These are phyloP conservation scores for Paxillus ammoniavirescens DNA, from an alignment of 768 basidiomycete species.

Conservation along the genomic window DNA sequence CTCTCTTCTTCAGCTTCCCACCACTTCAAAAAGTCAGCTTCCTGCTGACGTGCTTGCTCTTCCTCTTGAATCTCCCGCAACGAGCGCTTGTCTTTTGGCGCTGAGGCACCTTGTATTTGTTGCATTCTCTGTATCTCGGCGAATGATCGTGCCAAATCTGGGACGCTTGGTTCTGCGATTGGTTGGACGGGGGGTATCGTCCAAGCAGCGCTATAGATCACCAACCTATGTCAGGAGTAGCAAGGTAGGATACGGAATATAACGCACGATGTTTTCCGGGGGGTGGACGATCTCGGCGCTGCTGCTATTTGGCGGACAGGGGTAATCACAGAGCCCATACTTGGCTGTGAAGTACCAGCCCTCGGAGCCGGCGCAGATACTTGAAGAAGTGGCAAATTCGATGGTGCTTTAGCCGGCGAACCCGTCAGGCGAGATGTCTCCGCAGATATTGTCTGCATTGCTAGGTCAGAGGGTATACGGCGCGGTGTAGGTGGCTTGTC, in stretches of 20 bases:
- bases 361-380: conserved; percentile 21
- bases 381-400: conserved; percentile 15
- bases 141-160: conserved; percentile 53
- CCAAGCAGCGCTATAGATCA: conserved; percentile 56
- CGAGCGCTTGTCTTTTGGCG: conserved; percentile 55
- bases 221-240: background rate
- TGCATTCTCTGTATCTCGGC: conserved; percentile 84
- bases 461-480: conserved; percentile 9
- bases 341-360: conserved; percentile 26
- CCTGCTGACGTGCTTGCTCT: conserved; percentile 61
- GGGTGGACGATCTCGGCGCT: conserved; percentile 25
- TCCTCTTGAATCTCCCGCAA: conserved; percentile 86
- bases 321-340: conserved; percentile 61
- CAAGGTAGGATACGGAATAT: background rate
- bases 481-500: conserved; percentile 7
- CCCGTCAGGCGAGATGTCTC: background rate
- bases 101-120: conserved; percentile 46
- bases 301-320: conserved; percentile 49
- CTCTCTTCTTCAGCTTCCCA: conserved; percentile 84
- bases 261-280: conserved; percentile 52
- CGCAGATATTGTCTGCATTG: background rate
- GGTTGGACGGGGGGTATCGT: conserved; percentile 52
- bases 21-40: conserved; percentile 85
- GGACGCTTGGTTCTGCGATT: conserved; percentile 31
- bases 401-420: background rate